Conservation (phyloP, 2,329 filamentous ascomycete species). For the Microthyrium microscopicum region DNA sequence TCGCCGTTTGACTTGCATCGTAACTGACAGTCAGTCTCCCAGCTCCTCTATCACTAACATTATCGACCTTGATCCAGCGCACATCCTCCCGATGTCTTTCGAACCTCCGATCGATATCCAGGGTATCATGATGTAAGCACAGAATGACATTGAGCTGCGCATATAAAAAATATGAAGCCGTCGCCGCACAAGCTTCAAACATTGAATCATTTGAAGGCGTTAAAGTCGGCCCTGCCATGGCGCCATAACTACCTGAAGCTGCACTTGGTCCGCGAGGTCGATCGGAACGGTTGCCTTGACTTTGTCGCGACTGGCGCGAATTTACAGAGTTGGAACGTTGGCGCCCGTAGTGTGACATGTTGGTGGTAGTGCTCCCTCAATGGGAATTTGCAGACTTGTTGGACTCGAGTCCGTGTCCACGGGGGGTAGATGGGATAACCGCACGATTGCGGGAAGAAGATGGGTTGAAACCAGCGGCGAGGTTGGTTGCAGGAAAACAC, state of each 20-base stretch:
- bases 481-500: too few species aligned
- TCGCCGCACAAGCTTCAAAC: conserved; percentile 81
- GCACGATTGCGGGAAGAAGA: too few species aligned
- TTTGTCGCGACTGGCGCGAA: conserved; percentile 19
- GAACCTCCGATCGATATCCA: conserved; percentile 78
- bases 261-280: conserved; percentile 25
- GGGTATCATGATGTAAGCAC: conserved; percentile 80
- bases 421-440: too few species aligned
- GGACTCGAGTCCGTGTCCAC: neutral
- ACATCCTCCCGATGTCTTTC: conserved; percentile 71
- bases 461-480: too few species aligned
- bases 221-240: too few species aligned
- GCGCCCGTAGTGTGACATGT: conserved; percentile 11
- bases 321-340: conserved; percentile 9
- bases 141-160: conserved; percentile 67
- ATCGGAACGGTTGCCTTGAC: conserved; percentile 10
- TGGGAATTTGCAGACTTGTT: conserved; percentile 1
- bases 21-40: conserved; percentile 85
- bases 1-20: conserved; percentile 76
- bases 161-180: conserved; percentile 79
- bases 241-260: too few species aligned
- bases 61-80: conserved; percentile 73
- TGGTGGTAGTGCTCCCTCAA: conserved; percentile 12
- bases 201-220: conserved; percentile 31
- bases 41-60: conserved; percentile 69